Evolutionary conservation across 176 grass and related monocot genomes (phyloP).

Genomic region (Carex parvula): DNA sequence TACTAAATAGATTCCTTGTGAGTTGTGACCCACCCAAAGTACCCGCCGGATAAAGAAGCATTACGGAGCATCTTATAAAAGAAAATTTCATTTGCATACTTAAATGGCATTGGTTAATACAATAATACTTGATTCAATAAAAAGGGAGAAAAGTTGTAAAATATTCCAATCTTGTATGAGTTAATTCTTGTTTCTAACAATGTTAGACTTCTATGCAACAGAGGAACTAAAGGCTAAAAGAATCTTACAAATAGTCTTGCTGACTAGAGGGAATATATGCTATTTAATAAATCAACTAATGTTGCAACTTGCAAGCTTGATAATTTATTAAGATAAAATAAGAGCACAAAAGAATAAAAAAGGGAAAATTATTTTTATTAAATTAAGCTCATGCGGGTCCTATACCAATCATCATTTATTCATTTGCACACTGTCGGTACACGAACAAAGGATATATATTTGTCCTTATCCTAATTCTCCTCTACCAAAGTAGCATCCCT

Average conservation of each 20-base stretch:
- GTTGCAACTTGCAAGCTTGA: background rate
- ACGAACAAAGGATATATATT: too few species aligned
- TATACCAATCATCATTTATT: conserved; percentile 10
- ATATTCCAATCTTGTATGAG: background rate
- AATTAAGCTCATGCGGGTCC: background rate
- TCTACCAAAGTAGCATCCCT: background rate
- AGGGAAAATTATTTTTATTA: background rate
- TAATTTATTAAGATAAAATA: background rate
- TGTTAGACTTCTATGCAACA: background rate
- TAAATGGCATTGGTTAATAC: too few species aligned
- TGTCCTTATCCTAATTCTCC: background rate
- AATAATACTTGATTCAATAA: background rate
- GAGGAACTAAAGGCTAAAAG: background rate
- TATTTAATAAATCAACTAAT: background rate
- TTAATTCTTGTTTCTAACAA: background rate
- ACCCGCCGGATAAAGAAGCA: background rate
- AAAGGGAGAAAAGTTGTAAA: background rate
- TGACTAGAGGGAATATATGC: background rate
- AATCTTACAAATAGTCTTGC: background rate
- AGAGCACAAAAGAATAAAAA: background rate
- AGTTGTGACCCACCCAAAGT: too few species aligned
- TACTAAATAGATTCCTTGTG: too few species aligned
- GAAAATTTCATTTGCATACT: too few species aligned
- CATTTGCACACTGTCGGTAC: background rate
- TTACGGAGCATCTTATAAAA: background rate